Base-by-base conservation (phyloP, 352 stramenopile genomes). In the Pythium coloratum region DNA sequence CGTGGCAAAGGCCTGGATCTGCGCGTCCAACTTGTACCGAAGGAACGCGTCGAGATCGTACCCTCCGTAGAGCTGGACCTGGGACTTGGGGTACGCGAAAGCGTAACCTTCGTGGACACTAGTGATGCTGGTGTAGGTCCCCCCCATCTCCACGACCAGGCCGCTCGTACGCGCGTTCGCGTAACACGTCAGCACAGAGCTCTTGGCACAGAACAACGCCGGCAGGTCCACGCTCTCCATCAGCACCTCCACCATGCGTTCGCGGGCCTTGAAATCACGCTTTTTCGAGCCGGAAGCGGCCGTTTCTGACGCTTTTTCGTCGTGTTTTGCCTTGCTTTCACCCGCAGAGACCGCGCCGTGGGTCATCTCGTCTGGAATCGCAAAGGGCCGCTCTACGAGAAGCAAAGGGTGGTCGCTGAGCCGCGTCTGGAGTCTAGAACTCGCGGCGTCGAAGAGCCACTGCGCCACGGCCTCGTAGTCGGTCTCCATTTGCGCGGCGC, bases 171-270 rank as follows among this genome's bases (percentile, higher is more conserved):
- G 79, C 20, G 83, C 88, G 66, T 92, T 94, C 18, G 88, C 84
- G 62, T 94, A 96, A 55, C 86, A 94, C 16, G 84, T 80, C 14
- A 96, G 72, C 40, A 95, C 88, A 6, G 86, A 79, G 62, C 83
- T 89, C 63, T 96, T 96, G 60, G 88, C 80, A 42, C 84, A 82
- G 63, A 96, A 96, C 12, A 95, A 68, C 13, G 86, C 88, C 2
- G 86, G 83, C 54, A 86, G 61, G 2, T 84, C 79, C 6, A 93
- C 63, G 49, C 90, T 82, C 59, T 96, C 88, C 83, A 96, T 93
- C 16, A 95, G 76, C 50, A 94, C 76, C 72, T 96, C 86, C 14
- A 92, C 82, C 73, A 89, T 78, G 54, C 79, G 76, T 49, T 94
- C 86, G 30, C 86, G 62, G 0, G 72, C 70, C 57, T 81, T 77